A percentile compares a stretch with the other conserved stretches of the same genome.
Conservation (phyloP, 768 basidiomycete species). For the Tremella yokohamensis region DNA sequence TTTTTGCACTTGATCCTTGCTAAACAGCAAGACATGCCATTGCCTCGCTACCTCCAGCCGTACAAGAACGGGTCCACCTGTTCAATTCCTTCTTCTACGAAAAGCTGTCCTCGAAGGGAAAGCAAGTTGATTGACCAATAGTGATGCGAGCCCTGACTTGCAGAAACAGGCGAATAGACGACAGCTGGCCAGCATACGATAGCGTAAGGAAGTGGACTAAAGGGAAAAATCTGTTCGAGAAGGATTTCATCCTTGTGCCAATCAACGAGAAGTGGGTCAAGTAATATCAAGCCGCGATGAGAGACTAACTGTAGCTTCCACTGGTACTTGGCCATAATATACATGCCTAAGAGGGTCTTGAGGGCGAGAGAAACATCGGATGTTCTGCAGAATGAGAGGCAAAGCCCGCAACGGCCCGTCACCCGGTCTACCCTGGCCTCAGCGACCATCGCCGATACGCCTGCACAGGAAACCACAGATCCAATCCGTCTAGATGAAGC, state of each 20-base stretch:
- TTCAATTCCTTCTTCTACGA: constrained; percentile 99
- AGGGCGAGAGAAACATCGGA: background rate
- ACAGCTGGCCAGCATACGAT: constrained; percentile 57
- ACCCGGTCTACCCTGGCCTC: too few species aligned
- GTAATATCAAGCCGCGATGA: background rate
- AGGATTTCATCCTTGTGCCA: constrained; percentile 89
- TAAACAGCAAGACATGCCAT: constrained; percentile 14
- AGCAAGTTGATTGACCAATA: constrained; percentile 12
- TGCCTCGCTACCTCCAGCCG: constrained; percentile 1
- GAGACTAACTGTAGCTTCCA: constrained; percentile 62
- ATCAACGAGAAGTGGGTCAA: constrained; percentile 86
- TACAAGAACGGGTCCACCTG: constrained; percentile 60
- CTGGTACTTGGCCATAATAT: constrained; percentile 96
- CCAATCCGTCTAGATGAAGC: too few species aligned
- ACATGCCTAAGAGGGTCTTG: constrained; percentile 67
- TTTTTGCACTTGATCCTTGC: background rate
- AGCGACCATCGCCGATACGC: too few species aligned
- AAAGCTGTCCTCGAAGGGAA: constrained; percentile 67
- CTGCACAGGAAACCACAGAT: too few species aligned
- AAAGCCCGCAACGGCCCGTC: background rate
- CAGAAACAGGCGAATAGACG: constrained; percentile 4
- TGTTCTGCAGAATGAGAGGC: background rate
- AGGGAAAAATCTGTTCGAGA: constrained; percentile 71
- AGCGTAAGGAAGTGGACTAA: constrained; percentile 89
- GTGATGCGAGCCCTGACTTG: background rate